A percentile compares a stretch with the other conserved stretches of the same genome.
phyloP scores from a whole-genome alignment of 352 stramenopile species.

The Hyaloperonospora brassicae region DNA sequence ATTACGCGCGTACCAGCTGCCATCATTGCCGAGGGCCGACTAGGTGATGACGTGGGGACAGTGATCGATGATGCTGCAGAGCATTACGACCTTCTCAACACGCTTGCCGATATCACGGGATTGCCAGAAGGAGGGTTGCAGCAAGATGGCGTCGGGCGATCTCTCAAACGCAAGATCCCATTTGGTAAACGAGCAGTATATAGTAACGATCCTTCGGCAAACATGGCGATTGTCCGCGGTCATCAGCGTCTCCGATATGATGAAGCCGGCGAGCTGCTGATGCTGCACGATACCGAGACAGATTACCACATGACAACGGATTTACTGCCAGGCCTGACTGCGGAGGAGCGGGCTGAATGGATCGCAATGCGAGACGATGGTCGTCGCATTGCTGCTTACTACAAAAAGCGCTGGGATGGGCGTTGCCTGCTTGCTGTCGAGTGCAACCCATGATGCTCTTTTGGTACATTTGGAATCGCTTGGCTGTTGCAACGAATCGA shows the following conservation, averaged over 20 bases:
- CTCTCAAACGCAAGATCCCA: constrained; percentile 31
- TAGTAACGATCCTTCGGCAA: constrained; percentile 8
- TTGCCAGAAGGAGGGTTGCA: constrained; percentile 37
- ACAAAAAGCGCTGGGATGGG: constrained; percentile 6
- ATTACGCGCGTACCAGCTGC: constrained; percentile 18
- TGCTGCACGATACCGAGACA: constrained; percentile 8
- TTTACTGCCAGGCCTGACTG: constrained; percentile 4
- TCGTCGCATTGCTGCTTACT: constrained; percentile 7
- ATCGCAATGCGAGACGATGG: constrained; percentile 6
- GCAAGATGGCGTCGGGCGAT: constrained; percentile 44
- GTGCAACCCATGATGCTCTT: neutral
- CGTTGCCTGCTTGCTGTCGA: constrained; percentile 10
- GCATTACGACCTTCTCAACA: constrained; percentile 54
- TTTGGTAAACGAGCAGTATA: constrained; percentile 21
- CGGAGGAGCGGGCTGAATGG: constrained; percentile 4
- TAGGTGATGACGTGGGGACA: neutral
- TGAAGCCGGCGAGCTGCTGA: neutral
- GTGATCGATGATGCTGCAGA: constrained; percentile 27
- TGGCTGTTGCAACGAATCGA: too few relatives aligned
- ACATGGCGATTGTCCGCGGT: constrained; percentile 12
- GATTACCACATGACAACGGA: constrained; percentile 10
- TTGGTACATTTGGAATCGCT: too few relatives aligned
- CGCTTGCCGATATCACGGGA: constrained; percentile 44
- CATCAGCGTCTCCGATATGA: constrained; percentile 10
- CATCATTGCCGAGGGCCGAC: neutral